Conservation (phyloP, 1,284 basidiomycete species). For the Malassezia arunalokei region DNA sequence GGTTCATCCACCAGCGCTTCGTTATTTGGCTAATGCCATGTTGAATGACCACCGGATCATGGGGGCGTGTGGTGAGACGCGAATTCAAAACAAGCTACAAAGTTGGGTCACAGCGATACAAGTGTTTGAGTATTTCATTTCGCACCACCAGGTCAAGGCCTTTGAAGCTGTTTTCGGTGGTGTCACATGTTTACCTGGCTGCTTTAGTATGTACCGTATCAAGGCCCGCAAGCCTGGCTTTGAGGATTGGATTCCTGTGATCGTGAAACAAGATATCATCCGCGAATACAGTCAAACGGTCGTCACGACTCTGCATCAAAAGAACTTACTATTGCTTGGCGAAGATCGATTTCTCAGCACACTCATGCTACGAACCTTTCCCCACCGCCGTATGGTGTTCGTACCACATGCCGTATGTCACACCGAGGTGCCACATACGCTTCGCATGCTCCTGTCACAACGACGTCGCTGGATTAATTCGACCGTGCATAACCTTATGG, state of each 20-base stretch:
- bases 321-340: slow-evolving; percentile 87
- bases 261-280: slow-evolving; percentile 93
- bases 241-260: slow-evolving; percentile 93
- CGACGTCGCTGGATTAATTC: slow-evolving; percentile 99
- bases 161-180: slow-evolving; percentile 99
- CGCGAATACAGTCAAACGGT: slow-evolving; percentile 90
- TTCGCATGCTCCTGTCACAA: slow-evolving; percentile 82
- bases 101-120: slow-evolving; percentile 98
- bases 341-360: slow-evolving; percentile 89
- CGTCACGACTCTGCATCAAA: slow-evolving; percentile 90
- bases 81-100: slow-evolving; percentile 85
- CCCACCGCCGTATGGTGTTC: slow-evolving; percentile 93
- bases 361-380: slow-evolving; percentile 69
- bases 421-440: slow-evolving; percentile 92
- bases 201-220: slow-evolving; percentile 98
- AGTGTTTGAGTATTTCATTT: slow-evolving; percentile 98
- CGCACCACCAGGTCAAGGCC: slow-evolving; percentile 91
- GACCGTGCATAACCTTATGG: slow-evolving; percentile 98
- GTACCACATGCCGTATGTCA: slow-evolving; percentile 87
- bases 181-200: slow-evolving; percentile 95
- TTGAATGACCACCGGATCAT: slow-evolving; percentile 96
- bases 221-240: slow-evolving; percentile 71
- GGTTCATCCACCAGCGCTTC: slow-evolving; percentile 37
- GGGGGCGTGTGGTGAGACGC: slow-evolving; percentile 96
- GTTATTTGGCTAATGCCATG: slow-evolving; percentile 60